Evolutionary conservation across 805 yeast species (phyloP).

Genomic region (Candida corydali): DNA sequence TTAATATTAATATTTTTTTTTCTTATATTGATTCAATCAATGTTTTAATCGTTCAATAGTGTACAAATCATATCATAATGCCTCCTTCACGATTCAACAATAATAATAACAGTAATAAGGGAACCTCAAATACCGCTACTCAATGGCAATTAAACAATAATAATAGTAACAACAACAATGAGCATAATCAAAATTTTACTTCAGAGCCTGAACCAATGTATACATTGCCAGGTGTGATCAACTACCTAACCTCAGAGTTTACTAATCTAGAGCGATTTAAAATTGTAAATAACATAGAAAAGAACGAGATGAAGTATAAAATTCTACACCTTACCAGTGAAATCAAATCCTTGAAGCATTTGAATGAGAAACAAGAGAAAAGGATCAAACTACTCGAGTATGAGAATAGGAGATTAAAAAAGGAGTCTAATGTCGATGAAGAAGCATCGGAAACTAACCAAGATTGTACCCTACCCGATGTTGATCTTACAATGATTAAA

Average conservation of each 20-base stretch:
- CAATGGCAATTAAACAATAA: constrained; percentile 13
- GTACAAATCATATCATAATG: too few relatives aligned
- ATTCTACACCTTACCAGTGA: constrained; percentile 52
- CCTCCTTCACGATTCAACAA: constrained; percentile 4
- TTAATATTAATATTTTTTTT: not conserved
- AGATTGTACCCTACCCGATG: constrained; percentile 21
- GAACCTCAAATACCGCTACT: constrained; percentile 2
- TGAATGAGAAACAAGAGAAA: constrained; percentile 39
- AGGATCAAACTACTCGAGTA: constrained; percentile 36
- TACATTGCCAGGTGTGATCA: constrained; percentile 58
- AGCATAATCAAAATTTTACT: constrained; percentile 8
- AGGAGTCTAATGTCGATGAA: not conserved
- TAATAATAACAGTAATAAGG: not conserved
- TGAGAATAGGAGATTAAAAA: constrained; percentile 14
- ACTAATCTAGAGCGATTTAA: constrained; percentile 41
- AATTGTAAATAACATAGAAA: constrained; percentile 51
- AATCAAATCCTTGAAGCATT: constrained; percentile 38
- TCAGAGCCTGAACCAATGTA: constrained; percentile 20
- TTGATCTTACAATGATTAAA: constrained; percentile 29
- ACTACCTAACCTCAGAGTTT: constrained; percentile 55
- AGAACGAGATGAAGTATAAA: constrained; percentile 47
- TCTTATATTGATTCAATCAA: not conserved
- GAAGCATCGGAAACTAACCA: not conserved
- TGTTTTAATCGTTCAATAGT: too few relatives aligned
- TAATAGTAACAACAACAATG: constrained; percentile 8